Base-by-base conservation (phyloP, 805 yeast species). In the Myxozyma neotropica region DNA sequence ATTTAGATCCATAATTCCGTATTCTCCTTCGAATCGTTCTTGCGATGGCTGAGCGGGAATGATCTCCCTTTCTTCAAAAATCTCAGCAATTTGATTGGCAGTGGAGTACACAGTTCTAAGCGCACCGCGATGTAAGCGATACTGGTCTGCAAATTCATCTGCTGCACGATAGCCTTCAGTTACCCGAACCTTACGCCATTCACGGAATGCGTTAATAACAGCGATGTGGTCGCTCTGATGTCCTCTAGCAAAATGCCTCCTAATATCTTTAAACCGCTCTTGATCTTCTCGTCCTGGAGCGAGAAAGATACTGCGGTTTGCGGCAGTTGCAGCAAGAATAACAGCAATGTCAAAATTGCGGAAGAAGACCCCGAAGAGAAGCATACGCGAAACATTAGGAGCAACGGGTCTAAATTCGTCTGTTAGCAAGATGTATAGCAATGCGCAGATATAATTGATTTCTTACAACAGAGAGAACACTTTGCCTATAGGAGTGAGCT, bases 341-440 rank as follows among this genome's bases (percentile, higher is more conserved):
- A 64, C 38, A 36, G 57, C 56, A 13, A 64, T 55, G 44, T 64
- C 67, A n/a, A 64, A 33, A 40, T 66, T 63, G 23, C 61, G 55
- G 59, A 64, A 64, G 4, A 59, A 21, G 17, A 55, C 36, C 3
- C 59, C 64, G 40, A 58, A 53, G 40, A 64, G 40, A n/a, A 61
- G 23, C 66, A 64, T 63, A 10, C 61, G 57, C 19, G 56, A 61
- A 12, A 61, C 49, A n/a, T 31, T 12, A 3, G 66, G 66, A 2
- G 47, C 50, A 21, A 61, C 49, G 4, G 66, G 65, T 21, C 57
- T 51, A 23, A 35, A 42, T 19, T 17, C 17, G 36, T 27, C 24
- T 31, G 49, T 29, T 19, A 42, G 46, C 15, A 21, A 8, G 21
- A 26, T 8, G 12, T 15, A 7, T 29, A n/a, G 6, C 33, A 29